Conservation (phyloP, 495 filamentous ascomycete genomes). For the Aspergillus nanangensis region DNA sequence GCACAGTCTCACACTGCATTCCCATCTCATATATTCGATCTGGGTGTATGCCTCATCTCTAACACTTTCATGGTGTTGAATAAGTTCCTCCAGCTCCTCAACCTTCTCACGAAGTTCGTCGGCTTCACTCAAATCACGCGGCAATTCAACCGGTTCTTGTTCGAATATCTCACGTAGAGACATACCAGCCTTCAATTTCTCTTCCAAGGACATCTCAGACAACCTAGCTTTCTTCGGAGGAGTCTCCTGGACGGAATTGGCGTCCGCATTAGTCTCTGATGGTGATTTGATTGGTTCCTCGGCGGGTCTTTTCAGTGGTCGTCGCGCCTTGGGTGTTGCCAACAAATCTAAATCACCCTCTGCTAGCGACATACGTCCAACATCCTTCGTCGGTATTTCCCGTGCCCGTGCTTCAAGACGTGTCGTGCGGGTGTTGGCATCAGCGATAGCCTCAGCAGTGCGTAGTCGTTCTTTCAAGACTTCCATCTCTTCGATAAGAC, state of each 20-base stretch:
- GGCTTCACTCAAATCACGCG: slow-evolving; percentile 28
- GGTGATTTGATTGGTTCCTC: slow-evolving; percentile 49
- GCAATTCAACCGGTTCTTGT: too few species aligned
- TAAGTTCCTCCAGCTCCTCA: slow-evolving; percentile 55
- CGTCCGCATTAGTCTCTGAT: slow-evolving; percentile 41
- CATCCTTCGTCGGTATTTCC: slow-evolving; percentile 24
- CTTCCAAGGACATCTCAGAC: slow-evolving; percentile 43
- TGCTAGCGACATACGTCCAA: slow-evolving; percentile 25
- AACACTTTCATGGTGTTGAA: slow-evolving; percentile 60
- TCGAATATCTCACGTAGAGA: slow-evolving; percentile 8
- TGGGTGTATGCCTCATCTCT: slow-evolving; percentile 65
- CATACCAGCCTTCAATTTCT: slow-evolving; percentile 14
- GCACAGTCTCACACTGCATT: slow-evolving; percentile 73
- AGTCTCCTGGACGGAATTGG: slow-evolving; percentile 45
- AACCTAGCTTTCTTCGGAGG: slow-evolving; percentile 59
- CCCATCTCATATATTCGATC: slow-evolving; percentile 75
- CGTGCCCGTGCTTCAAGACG: slow-evolving; percentile 27
- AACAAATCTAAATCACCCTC: slow-evolving; percentile 35
- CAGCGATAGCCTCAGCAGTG: slow-evolving; percentile 65
- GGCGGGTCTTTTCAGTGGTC: slow-evolving; percentile 53
- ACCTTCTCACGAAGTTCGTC: slow-evolving; percentile 39
- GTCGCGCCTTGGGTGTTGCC: slow-evolving; percentile 23
- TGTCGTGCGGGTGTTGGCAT: slow-evolving; percentile 51
- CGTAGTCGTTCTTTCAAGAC: slow-evolving; percentile 57
- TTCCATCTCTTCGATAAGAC: slow-evolving; percentile 69